Percentiles rank a stretch among this genome's conserved stretches.
These are phyloP conservation scores for Terfezia claveryi DNA, from an alignment of 495 filamentous ascomycete species.

Conservation along the genomic window DNA sequence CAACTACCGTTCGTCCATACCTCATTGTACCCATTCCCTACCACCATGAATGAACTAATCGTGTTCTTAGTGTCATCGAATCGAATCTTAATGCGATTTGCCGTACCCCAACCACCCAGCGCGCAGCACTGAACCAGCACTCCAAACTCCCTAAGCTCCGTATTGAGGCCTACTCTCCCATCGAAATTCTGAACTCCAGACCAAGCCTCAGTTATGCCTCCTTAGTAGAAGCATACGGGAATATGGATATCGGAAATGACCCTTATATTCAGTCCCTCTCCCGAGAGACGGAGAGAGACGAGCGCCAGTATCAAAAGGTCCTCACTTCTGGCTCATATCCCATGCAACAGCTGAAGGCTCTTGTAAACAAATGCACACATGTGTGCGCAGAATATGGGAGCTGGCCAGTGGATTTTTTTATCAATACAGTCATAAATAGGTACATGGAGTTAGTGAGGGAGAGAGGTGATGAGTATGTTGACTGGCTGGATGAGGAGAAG, in stretches of 20 bases:
- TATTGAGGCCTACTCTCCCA: slow-evolving; percentile 26
- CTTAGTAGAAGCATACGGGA: slow-evolving; percentile 18
- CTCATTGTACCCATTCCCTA: background rate
- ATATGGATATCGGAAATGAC: slow-evolving; percentile 42
- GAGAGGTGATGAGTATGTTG: slow-evolving; percentile 18
- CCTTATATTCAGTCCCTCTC: slow-evolving; percentile 40
- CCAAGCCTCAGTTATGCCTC: slow-evolving; percentile 7
- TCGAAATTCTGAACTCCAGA: background rate
- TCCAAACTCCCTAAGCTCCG: slow-evolving; percentile 44
- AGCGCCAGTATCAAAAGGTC: slow-evolving; percentile 24
- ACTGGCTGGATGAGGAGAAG: slow-evolving; percentile 32
- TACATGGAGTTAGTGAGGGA: slow-evolving; percentile 23
- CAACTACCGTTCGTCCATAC: slow-evolving; percentile 25
- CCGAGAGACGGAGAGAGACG: slow-evolving; percentile 18
- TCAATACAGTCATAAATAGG: slow-evolving; percentile 32
- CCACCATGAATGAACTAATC: background rate
- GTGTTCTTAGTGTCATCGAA: slow-evolving; percentile 38
- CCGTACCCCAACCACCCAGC: slow-evolving; percentile 47
- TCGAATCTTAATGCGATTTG: slow-evolving; percentile 51
- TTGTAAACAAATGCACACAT: slow-evolving; percentile 28
- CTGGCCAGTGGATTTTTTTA: slow-evolving; percentile 54
- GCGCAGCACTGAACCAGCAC: slow-evolving; percentile 43
- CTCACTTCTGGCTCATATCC: slow-evolving; percentile 35
- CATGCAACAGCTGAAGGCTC: slow-evolving; percentile 36
- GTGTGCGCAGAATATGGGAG: slow-evolving; percentile 46